Evolutionary conservation across 306 rosid species (phyloP).

Genomic region (Arachis hypogaea): DNA sequence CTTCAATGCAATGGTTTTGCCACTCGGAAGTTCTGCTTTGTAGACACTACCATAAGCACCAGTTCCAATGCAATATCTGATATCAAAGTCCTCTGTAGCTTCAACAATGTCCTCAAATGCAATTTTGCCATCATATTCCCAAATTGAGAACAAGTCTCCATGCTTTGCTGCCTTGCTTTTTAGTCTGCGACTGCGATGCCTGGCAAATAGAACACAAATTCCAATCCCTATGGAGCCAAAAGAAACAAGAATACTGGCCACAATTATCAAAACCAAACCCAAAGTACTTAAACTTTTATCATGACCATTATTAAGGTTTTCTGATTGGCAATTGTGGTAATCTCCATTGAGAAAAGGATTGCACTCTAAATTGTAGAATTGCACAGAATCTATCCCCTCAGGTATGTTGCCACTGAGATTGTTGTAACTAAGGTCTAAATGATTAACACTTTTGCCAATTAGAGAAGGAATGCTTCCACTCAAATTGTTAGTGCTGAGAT

Average conservation of each 20-base stretch:
- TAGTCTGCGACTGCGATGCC: background rate
- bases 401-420: slow-evolving; percentile 13
- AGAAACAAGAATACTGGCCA: background rate
- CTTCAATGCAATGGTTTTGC: slow-evolving; percentile 27
- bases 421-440: slow-evolving; percentile 28
- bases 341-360: background rate
- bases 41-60: slow-evolving; percentile 34
- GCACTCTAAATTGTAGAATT: background rate
- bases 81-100: slow-evolving; percentile 31
- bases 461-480: slow-evolving; percentile 28
- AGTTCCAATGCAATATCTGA: slow-evolving; percentile 34
- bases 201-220: background rate
- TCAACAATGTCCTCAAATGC: slow-evolving; percentile 38
- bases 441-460: background rate
- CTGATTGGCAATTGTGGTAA: background rate
- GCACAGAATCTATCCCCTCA: background rate
- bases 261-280: background rate
- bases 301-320: no score
- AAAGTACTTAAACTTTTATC: no score
- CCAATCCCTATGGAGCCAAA: background rate
- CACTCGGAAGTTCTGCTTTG: slow-evolving; percentile 32
- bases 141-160: slow-evolving; percentile 32
- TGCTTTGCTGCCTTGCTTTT: background rate
- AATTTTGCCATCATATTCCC: slow-evolving; percentile 37
- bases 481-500: slow-evolving; percentile 22